These are phyloP conservation scores for Pholiota adiposa DNA, from an alignment of 1,284 basidiomycete genomes.

Conservation along the genomic window DNA sequence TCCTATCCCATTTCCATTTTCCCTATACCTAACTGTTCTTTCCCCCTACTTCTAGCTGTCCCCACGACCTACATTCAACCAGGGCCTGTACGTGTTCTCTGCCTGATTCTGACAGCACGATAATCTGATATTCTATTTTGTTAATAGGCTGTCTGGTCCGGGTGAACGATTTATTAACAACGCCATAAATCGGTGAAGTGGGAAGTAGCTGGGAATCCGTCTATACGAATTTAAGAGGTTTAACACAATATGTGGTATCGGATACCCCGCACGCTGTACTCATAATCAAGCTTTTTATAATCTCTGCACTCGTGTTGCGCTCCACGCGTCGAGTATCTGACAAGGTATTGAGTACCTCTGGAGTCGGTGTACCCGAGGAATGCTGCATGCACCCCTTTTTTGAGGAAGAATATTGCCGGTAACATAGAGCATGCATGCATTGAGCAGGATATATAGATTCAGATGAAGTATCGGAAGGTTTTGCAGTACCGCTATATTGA, in stretches of 20 bases:
- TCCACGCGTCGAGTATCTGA: too few relatives aligned
- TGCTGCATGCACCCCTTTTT: too few relatives aligned
- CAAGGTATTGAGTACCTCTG: too few relatives aligned
- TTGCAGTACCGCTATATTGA: too few relatives aligned
- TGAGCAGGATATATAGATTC: too few relatives aligned
- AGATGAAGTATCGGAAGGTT: too few relatives aligned
- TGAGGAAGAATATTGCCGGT: too few relatives aligned
- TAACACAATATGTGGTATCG: neutral
- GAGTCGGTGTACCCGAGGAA: too few relatives aligned
- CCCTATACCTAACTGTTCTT: neutral
- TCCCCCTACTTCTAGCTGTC: slow-evolving; percentile 24
- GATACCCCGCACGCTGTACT: neutral
- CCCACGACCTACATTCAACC: slow-evolving; percentile 41
- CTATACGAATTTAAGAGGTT: neutral
- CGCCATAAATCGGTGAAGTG: neutral
- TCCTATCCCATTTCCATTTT: neutral
- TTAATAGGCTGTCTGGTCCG: slow-evolving; percentile 34
- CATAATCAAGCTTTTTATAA: neutral
- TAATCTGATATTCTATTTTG: neutral
- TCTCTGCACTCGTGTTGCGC: neutral
- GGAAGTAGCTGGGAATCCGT: neutral
- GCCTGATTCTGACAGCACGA: neutral
- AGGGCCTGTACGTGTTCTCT: slow-evolving; percentile 35
- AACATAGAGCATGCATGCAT: too few relatives aligned
- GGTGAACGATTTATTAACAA: neutral